These are phyloP conservation scores for Epichloe hybrida DNA, from an alignment of 2,329 filamentous ascomycete genomes.

Conservation along the genomic window DNA sequence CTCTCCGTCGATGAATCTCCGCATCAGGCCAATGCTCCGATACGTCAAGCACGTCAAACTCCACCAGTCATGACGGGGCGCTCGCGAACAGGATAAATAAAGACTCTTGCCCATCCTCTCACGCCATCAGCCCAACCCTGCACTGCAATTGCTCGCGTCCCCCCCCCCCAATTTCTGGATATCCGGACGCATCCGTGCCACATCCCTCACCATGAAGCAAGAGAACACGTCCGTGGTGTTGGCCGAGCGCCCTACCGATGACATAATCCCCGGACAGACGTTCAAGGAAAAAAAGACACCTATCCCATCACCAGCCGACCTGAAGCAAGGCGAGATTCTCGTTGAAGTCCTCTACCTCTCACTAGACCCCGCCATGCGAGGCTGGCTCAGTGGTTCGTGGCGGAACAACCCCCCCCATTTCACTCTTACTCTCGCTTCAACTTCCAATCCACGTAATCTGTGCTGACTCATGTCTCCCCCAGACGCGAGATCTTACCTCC, in stretches of 20 bases:
- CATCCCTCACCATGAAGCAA: conserved; percentile 23
- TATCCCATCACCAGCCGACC: conserved; percentile 35
- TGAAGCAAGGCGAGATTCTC: conserved; percentile 53
- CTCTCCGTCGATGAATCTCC: too few species aligned
- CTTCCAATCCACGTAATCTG: background rate
- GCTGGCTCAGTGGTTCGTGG: conserved; percentile 47
- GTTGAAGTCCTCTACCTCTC: conserved; percentile 49
- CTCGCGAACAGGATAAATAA: background rate
- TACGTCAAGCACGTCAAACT: too few species aligned
- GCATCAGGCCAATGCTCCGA: too few species aligned
- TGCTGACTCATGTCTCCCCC: background rate
- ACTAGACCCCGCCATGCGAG: conserved; percentile 64
- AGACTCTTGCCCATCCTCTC: background rate
- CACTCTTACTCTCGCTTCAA: background rate
- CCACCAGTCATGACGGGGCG: background rate
- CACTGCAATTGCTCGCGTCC: background rate
- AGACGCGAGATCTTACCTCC: conserved; percentile 46
- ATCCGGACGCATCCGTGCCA: background rate
- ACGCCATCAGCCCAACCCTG: background rate
- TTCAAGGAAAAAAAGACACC: conserved; percentile 40
- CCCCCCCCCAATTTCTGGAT: background rate
- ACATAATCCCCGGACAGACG: conserved; percentile 52
- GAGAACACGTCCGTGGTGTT: conserved; percentile 42
- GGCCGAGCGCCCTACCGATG: conserved; percentile 45
- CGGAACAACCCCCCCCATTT: background rate